Percentiles rank a stretch among this genome's conserved stretches.
These are phyloP conservation scores for Blastocrithidia nonstop DNA, from an alignment of 208 protist genomes.

Conservation along the genomic window DNA sequence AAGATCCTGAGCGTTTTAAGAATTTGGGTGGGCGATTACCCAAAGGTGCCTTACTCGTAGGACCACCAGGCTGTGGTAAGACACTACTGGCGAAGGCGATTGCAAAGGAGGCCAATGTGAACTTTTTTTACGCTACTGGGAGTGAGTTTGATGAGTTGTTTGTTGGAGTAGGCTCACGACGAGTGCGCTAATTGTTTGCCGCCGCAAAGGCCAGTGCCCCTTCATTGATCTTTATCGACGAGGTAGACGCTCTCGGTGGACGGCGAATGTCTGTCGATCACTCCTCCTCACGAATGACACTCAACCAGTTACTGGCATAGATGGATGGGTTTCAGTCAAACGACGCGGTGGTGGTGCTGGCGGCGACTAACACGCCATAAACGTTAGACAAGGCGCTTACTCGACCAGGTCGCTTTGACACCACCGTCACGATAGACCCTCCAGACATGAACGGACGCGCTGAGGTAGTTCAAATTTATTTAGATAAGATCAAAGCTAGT, in stretches of 20 bases:
- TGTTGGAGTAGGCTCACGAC: slow-evolving; percentile 92
- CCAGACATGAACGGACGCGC: slow-evolving; percentile 84
- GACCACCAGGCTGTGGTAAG: slow-evolving; percentile 96
- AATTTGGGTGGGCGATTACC: slow-evolving; percentile 90
- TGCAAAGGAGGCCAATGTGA: slow-evolving; percentile 88
- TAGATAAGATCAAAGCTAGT: slow-evolving; percentile 70
- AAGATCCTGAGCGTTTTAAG: slow-evolving; percentile 88
- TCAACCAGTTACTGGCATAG: slow-evolving; percentile 95
- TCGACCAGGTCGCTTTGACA: slow-evolving; percentile 84
- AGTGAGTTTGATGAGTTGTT: slow-evolving; percentile 97
- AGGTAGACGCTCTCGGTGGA: slow-evolving; percentile 94
- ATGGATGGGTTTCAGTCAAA: slow-evolving; percentile 93
- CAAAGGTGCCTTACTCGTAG: slow-evolving; percentile 93
- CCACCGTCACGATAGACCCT: slow-evolving; percentile 73
- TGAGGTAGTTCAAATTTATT: slow-evolving; percentile 77
- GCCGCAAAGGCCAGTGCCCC: slow-evolving; percentile 87
- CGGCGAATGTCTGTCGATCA: slow-evolving; percentile 53
- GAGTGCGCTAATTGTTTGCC: slow-evolving; percentile 91
- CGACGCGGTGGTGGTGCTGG: slow-evolving; percentile 92
- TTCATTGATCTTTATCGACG: slow-evolving; percentile 98
- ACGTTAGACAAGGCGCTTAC: slow-evolving; percentile 88
- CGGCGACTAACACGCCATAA: slow-evolving; percentile 96
- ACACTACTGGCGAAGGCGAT: slow-evolving; percentile 88
- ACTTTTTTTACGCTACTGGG: slow-evolving; percentile 92
- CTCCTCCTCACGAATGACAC: slow-evolving; percentile 80